These are phyloP conservation scores for Collybia mongolica DNA, from an alignment of 768 basidiomycete species.

Conservation along the genomic window DNA sequence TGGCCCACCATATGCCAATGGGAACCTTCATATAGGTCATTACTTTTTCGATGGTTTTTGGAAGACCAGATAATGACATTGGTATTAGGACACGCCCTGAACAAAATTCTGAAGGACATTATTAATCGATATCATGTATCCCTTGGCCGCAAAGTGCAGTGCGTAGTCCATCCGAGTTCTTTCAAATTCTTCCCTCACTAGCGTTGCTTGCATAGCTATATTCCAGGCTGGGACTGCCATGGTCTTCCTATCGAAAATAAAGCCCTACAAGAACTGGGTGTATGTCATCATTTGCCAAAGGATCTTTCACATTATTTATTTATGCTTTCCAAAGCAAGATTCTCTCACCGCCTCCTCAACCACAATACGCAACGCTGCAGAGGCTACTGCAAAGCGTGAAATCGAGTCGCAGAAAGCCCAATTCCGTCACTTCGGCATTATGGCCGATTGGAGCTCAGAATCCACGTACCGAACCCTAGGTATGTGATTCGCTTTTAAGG, in stretches of 20 bases:
- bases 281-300: slow-evolving; percentile 27
- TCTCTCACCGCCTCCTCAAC: slow-evolving; percentile 53
- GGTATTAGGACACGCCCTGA: slow-evolving; percentile 83
- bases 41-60: neutral
- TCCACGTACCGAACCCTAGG: slow-evolving; percentile 87
- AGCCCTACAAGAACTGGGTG: slow-evolving; percentile 74
- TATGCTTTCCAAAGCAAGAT: slow-evolving; percentile 43
- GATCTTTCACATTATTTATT: neutral
- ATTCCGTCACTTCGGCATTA: slow-evolving; percentile 80
- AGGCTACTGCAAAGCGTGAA: slow-evolving; percentile 68
- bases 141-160: slow-evolving; percentile 81
- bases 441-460: slow-evolving; percentile 82
- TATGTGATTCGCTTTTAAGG: slow-evolving; percentile 21
- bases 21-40: slow-evolving; percentile 91
- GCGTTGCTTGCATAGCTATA: slow-evolving; percentile 55
- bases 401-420: slow-evolving; percentile 76
- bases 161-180: slow-evolving; percentile 22
- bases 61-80: neutral
- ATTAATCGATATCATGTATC: slow-evolving; percentile 87
- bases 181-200: slow-evolving; percentile 1
- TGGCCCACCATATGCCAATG: slow-evolving; percentile 97
- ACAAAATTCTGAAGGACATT: slow-evolving; percentile 96
- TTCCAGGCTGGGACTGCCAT: slow-evolving; percentile 98
- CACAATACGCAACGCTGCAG: slow-evolving; percentile 69
- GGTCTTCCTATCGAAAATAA: slow-evolving; percentile 97